Conservation (phyloP, 345 rosid species). For the Heritiera littoralis region DNA sequence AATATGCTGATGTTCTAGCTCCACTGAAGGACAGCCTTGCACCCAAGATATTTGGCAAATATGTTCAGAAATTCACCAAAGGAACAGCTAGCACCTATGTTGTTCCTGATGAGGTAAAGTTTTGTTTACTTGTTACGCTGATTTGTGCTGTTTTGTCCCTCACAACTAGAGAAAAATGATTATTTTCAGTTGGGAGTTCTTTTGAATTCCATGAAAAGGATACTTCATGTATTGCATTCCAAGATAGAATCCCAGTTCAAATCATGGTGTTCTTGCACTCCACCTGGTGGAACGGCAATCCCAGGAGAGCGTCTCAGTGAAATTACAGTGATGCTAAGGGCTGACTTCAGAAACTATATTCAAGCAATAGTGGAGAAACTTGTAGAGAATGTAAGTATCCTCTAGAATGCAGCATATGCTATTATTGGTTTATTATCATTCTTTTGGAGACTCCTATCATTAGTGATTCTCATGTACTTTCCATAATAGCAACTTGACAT, state of each 20-base stretch:
- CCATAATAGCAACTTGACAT: neutral
- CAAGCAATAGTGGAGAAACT: constrained; percentile 95
- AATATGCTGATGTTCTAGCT: constrained; percentile 76
- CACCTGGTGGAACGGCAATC: constrained; percentile 57
- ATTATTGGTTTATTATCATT: constrained; percentile 3
- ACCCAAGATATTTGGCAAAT: constrained; percentile 78
- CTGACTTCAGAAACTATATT: constrained; percentile 76
- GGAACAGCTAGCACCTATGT: constrained; percentile 61
- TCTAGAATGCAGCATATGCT: no score
- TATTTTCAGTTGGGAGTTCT: constrained; percentile 75
- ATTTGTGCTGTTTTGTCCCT: neutral
- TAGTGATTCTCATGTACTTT: neutral
- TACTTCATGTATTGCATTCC: constrained; percentile 71
- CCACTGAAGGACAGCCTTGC: constrained; percentile 74
- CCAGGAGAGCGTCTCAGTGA: constrained; percentile 86
- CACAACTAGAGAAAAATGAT: constrained; percentile 7
- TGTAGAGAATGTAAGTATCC: constrained; percentile 72
- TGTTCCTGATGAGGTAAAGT: constrained; percentile 78
- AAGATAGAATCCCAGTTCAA: constrained; percentile 73
- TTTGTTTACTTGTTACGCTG: constrained; percentile 13
- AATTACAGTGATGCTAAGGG: constrained; percentile 82
- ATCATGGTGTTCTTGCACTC: constrained; percentile 72
- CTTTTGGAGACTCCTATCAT: neutral
- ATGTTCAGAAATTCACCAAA: constrained; percentile 82
- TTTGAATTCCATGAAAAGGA: constrained; percentile 89